Evolutionary conservation across 106 monocot genomes (phyloP).

Genomic region (Dendrobium huoshanense): DNA sequence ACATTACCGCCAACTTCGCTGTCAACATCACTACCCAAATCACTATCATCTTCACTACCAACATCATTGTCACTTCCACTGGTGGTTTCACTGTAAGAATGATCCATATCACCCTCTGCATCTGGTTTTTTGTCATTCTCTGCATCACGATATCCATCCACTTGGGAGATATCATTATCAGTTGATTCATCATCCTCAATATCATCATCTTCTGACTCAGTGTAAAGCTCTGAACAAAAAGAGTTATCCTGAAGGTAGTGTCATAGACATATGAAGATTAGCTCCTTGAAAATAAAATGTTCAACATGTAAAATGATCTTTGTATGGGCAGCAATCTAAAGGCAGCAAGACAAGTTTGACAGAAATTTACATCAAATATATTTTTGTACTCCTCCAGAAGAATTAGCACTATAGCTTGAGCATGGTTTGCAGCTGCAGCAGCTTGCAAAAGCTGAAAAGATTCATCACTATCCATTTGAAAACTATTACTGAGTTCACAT

Average conservation of each 20-base stretch:
- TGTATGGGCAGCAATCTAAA: not conserved
- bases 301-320: conserved; percentile 6
- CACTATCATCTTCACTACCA: not conserved
- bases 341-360: not conserved
- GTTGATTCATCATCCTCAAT: conserved; percentile 43
- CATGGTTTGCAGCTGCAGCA: conserved; percentile 99
- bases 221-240: conserved; percentile 50
- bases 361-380: conserved; percentile 73
- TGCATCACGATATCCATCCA: conserved; percentile 37
- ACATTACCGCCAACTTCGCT: conserved; percentile 18
- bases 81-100: conserved; percentile 19
- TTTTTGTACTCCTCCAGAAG: conserved; percentile 75
- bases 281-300: not conserved
- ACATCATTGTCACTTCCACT: conserved; percentile 15
- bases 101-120: conserved; percentile 31
- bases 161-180: conserved; percentile 33
- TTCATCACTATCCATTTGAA: conserved; percentile 73
- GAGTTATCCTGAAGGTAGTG: conserved; percentile 30
- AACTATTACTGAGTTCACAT: conserved; percentile 73
- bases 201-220: conserved; percentile 53
- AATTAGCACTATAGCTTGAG: conserved; percentile 87
- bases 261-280: conserved; percentile 15
- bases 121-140: conserved; percentile 28
- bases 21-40: not conserved
- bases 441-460: conserved; percentile 90